Evolutionary conservation across 441 rosid genomes (phyloP).

Genomic region (Pelargonium citronellum): DNA sequence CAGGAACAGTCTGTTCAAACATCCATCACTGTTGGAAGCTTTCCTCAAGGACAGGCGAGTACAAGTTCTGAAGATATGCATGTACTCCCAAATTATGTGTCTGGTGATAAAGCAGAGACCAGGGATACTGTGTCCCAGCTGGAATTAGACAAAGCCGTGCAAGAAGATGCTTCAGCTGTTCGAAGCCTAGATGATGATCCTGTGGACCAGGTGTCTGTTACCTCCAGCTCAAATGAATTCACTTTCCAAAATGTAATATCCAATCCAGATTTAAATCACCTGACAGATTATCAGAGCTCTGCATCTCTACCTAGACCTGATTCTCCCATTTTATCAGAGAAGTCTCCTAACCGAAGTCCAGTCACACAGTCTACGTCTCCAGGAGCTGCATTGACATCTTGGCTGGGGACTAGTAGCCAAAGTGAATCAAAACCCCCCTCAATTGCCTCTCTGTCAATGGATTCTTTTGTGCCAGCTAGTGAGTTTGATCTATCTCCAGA

Average conservation of each 20-base stretch:
- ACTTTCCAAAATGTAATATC: constrained; percentile 40
- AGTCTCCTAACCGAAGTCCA: constrained; percentile 29
- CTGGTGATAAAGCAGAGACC: constrained; percentile 47
- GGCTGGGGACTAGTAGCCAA: too few species aligned
- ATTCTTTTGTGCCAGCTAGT: constrained; percentile 49
- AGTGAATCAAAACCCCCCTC: constrained; percentile 48
- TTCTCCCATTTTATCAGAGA: constrained; percentile 88
- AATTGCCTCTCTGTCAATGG: constrained; percentile 55
- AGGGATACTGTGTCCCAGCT: constrained; percentile 34
- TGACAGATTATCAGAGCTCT: constrained; percentile 67
- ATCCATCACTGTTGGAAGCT: constrained; percentile 86
- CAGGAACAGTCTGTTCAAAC: constrained; percentile 80
- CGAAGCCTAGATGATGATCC: constrained; percentile 42
- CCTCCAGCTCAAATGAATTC: constrained; percentile 53
- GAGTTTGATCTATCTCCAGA: constrained; percentile 68
- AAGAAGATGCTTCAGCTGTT: constrained; percentile 30
- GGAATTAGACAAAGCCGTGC: constrained; percentile 45
- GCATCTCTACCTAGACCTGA: constrained; percentile 50
- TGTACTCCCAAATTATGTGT: constrained; percentile 35
- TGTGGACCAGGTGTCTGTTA: constrained; percentile 45
- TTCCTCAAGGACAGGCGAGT: constrained; percentile 82
- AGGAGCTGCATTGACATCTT: too few species aligned
- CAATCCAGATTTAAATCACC: constrained; percentile 35
- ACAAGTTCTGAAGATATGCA: constrained; percentile 78
- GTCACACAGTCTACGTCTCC: too few species aligned